Evolutionary conservation across 176 grass and related monocot species (phyloP).

Genomic region (Carex pumila): DNA sequence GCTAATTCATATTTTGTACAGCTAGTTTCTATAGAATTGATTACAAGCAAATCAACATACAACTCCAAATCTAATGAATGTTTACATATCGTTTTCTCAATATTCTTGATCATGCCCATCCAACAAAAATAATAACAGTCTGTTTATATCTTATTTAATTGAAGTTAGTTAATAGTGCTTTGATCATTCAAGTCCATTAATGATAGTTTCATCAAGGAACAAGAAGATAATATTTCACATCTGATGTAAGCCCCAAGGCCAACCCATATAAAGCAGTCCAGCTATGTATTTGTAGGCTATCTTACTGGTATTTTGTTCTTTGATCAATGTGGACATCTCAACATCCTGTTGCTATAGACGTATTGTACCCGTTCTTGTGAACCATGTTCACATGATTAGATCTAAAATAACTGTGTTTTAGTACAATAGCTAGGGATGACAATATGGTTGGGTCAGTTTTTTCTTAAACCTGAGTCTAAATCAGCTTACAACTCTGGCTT

Average conservation of each 20-base stretch:
- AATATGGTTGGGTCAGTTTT: background rate
- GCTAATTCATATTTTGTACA: background rate
- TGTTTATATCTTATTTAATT: background rate
- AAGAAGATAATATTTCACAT: background rate
- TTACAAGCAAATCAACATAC: constrained; percentile 1
- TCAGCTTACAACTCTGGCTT: background rate
- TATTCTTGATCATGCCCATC: background rate
- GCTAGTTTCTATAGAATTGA: background rate
- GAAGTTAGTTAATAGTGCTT: background rate
- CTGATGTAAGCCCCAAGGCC: constrained; percentile 2
- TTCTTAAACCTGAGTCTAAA: background rate
- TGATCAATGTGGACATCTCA: background rate
- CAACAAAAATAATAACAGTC: background rate
- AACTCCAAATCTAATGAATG: background rate
- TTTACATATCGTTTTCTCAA: background rate
- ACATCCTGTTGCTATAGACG: background rate
- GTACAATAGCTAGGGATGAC: background rate
- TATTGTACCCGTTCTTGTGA: background rate
- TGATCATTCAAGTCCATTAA: background rate
- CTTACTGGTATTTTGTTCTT: background rate
- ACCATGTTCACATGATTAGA: background rate
- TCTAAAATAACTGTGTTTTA: background rate
- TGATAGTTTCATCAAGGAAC: background rate
- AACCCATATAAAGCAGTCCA: background rate
- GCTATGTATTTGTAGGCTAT: background rate